Percentiles rank a stretch among this genome's conserved stretches.
phyloP scores from a whole-genome alignment of 331 rosid species.

The Phaseolus coccineus region DNA sequence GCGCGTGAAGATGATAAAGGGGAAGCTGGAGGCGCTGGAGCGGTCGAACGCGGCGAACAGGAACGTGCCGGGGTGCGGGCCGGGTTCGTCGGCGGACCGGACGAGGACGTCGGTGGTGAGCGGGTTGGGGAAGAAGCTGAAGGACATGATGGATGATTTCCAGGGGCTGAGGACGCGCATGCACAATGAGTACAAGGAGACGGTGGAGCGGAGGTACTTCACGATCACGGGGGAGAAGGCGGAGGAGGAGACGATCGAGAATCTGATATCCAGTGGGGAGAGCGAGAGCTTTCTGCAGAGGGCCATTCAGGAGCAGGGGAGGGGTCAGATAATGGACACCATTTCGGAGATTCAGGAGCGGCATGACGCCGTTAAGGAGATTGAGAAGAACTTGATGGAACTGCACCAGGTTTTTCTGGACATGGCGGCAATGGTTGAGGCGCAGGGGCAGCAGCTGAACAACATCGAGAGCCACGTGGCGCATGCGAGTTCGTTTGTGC shows the following conservation, averaged over 20 bases:
- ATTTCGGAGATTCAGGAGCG: constrained; percentile 93
- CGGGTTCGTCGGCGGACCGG: constrained; percentile 87
- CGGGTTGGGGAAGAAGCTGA: constrained; percentile 83
- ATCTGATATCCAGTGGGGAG: constrained; percentile 81
- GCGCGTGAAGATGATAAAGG: constrained; percentile 67
- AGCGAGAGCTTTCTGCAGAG: constrained; percentile 81
- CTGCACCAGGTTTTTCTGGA: constrained; percentile 86
- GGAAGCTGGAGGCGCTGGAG: constrained; percentile 73
- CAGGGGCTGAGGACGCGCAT: constrained; percentile 71
- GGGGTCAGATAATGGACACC: constrained; percentile 91
- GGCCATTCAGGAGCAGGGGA: constrained; percentile 89
- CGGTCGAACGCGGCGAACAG: constrained; percentile 69
- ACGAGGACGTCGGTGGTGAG: constrained; percentile 85
- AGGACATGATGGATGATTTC: constrained; percentile 78
- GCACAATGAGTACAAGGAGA: constrained; percentile 79
- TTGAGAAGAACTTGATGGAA: constrained; percentile 82
- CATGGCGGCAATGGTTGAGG: constrained; percentile 92
- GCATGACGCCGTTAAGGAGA: constrained; percentile 91
- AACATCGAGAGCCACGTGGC: constrained; percentile 89
- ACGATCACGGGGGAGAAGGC: constrained; percentile 83
- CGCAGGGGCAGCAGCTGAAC: constrained; percentile 88
- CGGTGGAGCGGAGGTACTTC: constrained; percentile 78
- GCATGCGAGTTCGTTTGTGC: constrained; percentile 78
- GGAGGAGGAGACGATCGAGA: constrained; percentile 82
- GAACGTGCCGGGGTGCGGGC: constrained; percentile 74